Conservation (phyloP, 257 asterid genomes). For the Nicotiana attenuata region DNA sequence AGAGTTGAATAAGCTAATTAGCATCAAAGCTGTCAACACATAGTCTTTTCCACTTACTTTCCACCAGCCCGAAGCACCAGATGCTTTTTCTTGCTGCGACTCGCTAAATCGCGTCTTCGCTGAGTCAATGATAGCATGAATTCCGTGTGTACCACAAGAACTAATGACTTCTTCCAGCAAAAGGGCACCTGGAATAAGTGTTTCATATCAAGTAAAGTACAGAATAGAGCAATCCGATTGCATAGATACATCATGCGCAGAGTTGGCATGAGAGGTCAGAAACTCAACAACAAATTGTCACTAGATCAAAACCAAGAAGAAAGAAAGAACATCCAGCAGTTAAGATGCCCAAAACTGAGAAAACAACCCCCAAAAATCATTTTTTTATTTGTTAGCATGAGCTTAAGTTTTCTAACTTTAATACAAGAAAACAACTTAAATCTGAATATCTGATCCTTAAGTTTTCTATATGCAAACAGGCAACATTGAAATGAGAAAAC, state of each 20-base stretch:
- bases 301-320: not conserved
- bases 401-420: not conserved
- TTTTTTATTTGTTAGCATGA: not conserved
- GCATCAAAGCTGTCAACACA: not conserved
- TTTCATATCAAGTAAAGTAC: not conserved
- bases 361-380: not conserved
- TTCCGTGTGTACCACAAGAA: conserved; percentile 63
- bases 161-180: conserved; percentile 73
- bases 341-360: conserved; percentile 6
- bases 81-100: conserved; percentile 72
- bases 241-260: not conserved
- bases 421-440: too few relatives aligned
- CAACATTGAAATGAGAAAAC: not conserved
- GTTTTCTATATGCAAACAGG: too few relatives aligned
- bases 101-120: conserved; percentile 70
- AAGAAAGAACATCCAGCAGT: not conserved
- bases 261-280: conserved; percentile 2
- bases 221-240: not conserved
- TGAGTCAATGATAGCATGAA: conserved; percentile 77
- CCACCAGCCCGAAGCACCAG: conserved; percentile 85
- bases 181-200: conserved; percentile 57
- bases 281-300: not conserved
- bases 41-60: conserved; percentile 55
- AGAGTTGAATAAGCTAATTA: not conserved
- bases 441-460: too few relatives aligned